These are phyloP conservation scores for Zygnema cylindricum DNA, from an alignment of 139 green algal genomes.

Conservation along the genomic window DNA sequence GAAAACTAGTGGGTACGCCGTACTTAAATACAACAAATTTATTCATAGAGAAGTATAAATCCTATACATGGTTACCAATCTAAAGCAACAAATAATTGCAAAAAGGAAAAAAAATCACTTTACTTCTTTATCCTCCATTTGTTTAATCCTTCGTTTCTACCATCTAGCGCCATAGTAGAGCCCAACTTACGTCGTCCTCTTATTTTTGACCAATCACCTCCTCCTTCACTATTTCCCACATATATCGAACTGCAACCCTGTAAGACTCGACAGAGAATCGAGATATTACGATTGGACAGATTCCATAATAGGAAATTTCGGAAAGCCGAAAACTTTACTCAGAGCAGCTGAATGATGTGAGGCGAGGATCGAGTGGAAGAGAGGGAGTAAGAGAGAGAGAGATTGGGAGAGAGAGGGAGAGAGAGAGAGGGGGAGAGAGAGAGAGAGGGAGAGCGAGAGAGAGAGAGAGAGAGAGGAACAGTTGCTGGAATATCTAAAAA, in stretches of 20 bases:
- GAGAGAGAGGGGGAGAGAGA: background rate
- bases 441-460: background rate
- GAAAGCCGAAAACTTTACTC: background rate
- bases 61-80: no score
- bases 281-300: background rate
- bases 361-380: background rate
- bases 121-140: no score
- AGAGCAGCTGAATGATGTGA: background rate
- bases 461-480: background rate
- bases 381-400: background rate
- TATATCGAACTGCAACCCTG: no score
- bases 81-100: no score
- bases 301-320: background rate
- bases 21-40: no score
- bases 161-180: background rate
- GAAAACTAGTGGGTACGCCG: no score
- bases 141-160: background rate
- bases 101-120: no score
- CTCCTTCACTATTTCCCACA: no score
- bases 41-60: no score
- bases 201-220: no score
- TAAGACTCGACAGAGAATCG: background rate
- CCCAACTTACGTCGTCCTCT: no score
- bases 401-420: background rate
- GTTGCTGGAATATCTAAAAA: background rate